phyloP scores from a whole-genome alignment of 2,329 filamentous ascomycete species.

The Scytalidium sp. region DNA sequence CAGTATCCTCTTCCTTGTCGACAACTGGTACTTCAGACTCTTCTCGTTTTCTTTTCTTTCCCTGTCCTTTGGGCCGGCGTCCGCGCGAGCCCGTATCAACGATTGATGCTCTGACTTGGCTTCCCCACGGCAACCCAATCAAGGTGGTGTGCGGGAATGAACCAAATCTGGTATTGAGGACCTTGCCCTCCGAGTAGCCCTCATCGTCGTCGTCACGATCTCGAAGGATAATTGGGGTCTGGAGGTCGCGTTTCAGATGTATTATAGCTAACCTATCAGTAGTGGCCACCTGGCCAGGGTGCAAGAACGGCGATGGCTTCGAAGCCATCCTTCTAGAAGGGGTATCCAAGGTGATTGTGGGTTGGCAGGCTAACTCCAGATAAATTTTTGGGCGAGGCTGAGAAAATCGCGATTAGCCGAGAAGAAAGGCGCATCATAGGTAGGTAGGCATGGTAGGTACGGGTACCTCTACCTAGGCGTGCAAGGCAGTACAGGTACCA shows the following conservation, averaged over 20 bases:
- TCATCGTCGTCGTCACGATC: slow-evolving; percentile 59
- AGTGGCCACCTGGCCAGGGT: slow-evolving; percentile 60
- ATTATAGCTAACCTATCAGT: slow-evolving; percentile 74
- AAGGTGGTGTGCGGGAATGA: slow-evolving; percentile 82
- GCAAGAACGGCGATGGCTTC: slow-evolving; percentile 72
- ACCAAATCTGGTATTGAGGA: slow-evolving; percentile 90
- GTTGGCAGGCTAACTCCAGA: too few species aligned
- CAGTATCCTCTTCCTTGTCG: slow-evolving; percentile 22
- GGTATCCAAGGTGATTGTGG: too few species aligned
- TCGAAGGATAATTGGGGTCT: slow-evolving; percentile 71
- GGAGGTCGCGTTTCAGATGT: slow-evolving; percentile 83
- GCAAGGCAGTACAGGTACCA: too few species aligned
- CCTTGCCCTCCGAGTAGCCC: slow-evolving; percentile 73
- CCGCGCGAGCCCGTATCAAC: slow-evolving; percentile 92
- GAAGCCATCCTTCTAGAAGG: slow-evolving; percentile 18
- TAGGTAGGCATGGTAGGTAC: too few species aligned
- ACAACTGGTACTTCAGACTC: slow-evolving; percentile 24
- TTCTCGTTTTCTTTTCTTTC: slow-evolving; percentile 41
- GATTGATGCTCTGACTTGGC: slow-evolving; percentile 82
- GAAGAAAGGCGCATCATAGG: neutral
- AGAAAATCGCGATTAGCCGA: neutral
- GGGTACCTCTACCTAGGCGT: too few species aligned
- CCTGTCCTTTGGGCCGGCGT: slow-evolving; percentile 63
- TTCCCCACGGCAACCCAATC: slow-evolving; percentile 81
- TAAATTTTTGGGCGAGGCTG: slow-evolving; percentile 10